Evolutionary conservation across 1,284 basidiomycete species (phyloP).

Genomic region (Takashimella koratensis): DNA sequence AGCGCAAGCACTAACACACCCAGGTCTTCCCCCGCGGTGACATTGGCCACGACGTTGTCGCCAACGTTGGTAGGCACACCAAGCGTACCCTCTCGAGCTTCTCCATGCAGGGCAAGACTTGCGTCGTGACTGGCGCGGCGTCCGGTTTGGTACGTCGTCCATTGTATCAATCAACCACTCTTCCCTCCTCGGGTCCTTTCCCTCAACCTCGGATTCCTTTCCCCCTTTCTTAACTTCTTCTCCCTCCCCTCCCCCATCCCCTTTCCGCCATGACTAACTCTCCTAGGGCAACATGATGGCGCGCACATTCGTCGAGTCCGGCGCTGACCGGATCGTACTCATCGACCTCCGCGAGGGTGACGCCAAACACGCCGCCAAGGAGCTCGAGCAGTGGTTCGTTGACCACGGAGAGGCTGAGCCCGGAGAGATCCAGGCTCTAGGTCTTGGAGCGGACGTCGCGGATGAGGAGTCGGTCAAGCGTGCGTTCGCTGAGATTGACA

Average conservation of each 20-base stretch:
- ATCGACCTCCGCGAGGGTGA: slow-evolving; percentile 77
- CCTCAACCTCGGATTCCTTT: neutral
- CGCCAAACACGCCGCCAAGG: slow-evolving; percentile 66
- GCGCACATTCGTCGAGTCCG: slow-evolving; percentile 75
- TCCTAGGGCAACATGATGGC: slow-evolving; percentile 72
- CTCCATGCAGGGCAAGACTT: slow-evolving; percentile 61
- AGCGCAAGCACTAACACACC: too few species aligned
- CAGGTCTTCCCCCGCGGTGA: slow-evolving; percentile 23
- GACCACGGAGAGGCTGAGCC: slow-evolving; percentile 60
- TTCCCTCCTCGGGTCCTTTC: neutral
- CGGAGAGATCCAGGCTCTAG: slow-evolving; percentile 67
- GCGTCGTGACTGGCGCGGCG: slow-evolving; percentile 90
- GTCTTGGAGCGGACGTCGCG: slow-evolving; percentile 82
- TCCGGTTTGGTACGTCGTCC: slow-evolving; percentile 58
- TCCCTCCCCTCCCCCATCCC: neutral
- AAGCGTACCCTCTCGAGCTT: slow-evolving; percentile 44
- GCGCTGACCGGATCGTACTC: slow-evolving; percentile 75
- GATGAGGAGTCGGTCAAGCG: slow-evolving; percentile 73
- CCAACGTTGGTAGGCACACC: slow-evolving; percentile 30
- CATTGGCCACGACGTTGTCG: slow-evolving; percentile 38
- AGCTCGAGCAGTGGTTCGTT: slow-evolving; percentile 62
- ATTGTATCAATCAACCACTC: too few species aligned
- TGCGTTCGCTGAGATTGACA: slow-evolving; percentile 64
- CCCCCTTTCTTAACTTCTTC: neutral
- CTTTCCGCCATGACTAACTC: neutral